Percentiles rank a stretch among this genome's conserved stretches.
Evolutionary conservation across 768 basidiomycete genomes (phyloP).

Genomic region (Roridomyces roridus): DNA sequence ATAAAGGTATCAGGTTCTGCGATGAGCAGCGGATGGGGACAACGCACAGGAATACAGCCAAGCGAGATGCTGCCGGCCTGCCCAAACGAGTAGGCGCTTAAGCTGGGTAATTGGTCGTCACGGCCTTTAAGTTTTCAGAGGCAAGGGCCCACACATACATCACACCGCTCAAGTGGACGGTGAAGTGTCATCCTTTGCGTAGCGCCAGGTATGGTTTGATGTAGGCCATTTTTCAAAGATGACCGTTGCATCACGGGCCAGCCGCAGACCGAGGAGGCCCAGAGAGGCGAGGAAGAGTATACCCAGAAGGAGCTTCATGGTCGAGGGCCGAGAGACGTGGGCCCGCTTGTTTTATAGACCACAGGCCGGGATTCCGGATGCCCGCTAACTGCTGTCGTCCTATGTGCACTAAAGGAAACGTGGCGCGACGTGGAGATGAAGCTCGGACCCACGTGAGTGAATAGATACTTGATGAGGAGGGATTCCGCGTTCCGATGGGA

Average conservation of each 20-base stretch:
- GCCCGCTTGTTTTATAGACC: background rate
- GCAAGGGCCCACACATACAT: too few relatives aligned
- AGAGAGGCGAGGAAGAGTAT: conserved; percentile 23
- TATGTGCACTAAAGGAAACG: conserved; percentile 1
- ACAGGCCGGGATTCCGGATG: background rate
- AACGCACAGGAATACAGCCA: too few relatives aligned
- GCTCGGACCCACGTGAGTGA: background rate
- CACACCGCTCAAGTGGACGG: background rate
- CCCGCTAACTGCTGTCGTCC: background rate
- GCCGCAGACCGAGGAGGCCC: conserved; percentile 15
- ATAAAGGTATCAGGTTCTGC: too few relatives aligned
- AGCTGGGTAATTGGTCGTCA: too few relatives aligned
- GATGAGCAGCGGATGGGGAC: too few relatives aligned
- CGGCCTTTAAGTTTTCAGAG: too few relatives aligned
- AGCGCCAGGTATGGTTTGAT: background rate
- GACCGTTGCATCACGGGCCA: conserved; percentile 12
- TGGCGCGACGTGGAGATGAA: conserved; percentile 1
- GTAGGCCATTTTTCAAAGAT: conserved; percentile 10
- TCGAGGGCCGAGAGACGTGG: background rate
- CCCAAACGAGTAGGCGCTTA: too few relatives aligned
- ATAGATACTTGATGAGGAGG: too few relatives aligned
- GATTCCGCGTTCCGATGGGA: too few relatives aligned
- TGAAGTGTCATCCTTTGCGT: background rate
- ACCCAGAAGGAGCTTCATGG: conserved; percentile 17
- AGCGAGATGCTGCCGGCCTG: too few relatives aligned